phyloP scores from a whole-genome alignment of 208 protist species.

The Crithidia bombi region DNA sequence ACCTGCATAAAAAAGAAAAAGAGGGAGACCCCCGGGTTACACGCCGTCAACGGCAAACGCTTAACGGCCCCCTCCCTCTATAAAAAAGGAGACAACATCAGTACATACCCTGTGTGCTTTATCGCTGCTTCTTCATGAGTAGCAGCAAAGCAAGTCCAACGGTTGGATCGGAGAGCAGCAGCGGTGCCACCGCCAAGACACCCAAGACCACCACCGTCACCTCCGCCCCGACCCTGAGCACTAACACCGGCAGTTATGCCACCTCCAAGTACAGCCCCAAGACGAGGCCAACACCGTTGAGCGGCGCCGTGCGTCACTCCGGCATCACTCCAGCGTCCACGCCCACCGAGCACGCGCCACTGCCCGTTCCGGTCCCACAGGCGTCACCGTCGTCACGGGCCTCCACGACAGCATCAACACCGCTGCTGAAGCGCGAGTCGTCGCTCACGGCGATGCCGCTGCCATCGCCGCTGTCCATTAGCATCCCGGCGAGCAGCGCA shows the following conservation, averaged over 20 bases:
- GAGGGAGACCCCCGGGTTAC: no score
- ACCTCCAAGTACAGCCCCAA: constrained; percentile 7
- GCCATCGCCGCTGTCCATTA: not conserved
- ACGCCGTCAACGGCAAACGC: no score
- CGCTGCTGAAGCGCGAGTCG: constrained; percentile 7
- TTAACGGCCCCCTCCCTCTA: no score
- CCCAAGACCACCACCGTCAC: constrained; percentile 3
- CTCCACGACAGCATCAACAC: not conserved
- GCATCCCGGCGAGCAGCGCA: no score
- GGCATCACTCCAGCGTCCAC: not conserved
- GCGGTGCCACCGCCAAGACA: not conserved
- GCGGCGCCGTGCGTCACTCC: constrained; percentile 4
- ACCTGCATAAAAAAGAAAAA: no score
- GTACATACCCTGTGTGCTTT: no score
- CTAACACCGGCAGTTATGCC: not conserved
- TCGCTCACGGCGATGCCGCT: not conserved
- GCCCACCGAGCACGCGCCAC: not conserved
- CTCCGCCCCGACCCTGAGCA: not conserved
- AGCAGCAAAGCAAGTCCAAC: not conserved
- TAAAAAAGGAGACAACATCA: not conserved
- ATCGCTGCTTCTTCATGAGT: no score
- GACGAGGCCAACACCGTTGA: not conserved
- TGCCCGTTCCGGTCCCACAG: not conserved
- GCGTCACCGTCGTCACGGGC: not conserved
- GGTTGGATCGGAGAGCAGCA: not conserved